Conservation (phyloP, 805 yeast genomes). For the Torulaspora gathmanii region DNA sequence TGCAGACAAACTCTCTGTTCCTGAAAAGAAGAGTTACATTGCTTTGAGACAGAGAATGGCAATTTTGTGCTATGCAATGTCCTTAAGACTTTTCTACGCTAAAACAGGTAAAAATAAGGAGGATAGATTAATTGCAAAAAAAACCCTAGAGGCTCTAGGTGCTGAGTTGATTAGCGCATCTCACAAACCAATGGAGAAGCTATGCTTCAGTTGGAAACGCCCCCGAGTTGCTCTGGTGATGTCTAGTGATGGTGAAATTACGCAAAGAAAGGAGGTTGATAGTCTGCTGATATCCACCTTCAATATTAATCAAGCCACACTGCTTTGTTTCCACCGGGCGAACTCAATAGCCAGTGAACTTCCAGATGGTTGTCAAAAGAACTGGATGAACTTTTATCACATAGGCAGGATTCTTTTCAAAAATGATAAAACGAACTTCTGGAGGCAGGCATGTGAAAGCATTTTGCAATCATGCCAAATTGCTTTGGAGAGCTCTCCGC, state of each 20-base stretch:
- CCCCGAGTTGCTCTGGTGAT: constrained; percentile 16
- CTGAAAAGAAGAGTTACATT: constrained; percentile 56
- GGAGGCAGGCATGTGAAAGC: constrained; percentile 25
- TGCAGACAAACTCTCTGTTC: constrained; percentile 66
- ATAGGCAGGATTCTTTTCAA: constrained; percentile 56
- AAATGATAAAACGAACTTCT: constrained; percentile 31
- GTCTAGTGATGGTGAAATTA: constrained; percentile 19
- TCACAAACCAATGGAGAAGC: constrained; percentile 59
- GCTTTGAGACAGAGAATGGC: constrained; percentile 66
- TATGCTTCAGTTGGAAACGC: constrained; percentile 43
- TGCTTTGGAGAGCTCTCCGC: constrained; percentile 36
- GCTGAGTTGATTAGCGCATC: constrained; percentile 45
- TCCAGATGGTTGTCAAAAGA: constrained; percentile 25
- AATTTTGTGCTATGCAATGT: constrained; percentile 69
- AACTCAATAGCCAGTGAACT: constrained; percentile 24
- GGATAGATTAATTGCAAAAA: constrained; percentile 16
- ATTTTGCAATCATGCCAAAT: constrained; percentile 43
- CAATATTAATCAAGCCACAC: constrained; percentile 31
- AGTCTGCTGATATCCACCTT: constrained; percentile 24
- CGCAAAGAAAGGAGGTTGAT: constrained; percentile 8
- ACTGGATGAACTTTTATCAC: constrained; percentile 61
- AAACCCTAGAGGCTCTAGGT: constrained; percentile 25
- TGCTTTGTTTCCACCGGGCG: constrained; percentile 24
- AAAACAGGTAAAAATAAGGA: constrained; percentile 10
- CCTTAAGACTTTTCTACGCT: constrained; percentile 30